Base-by-base conservation (phyloP, 2,329 filamentous ascomycete genomes). In the Verticillium longisporum region DNA sequence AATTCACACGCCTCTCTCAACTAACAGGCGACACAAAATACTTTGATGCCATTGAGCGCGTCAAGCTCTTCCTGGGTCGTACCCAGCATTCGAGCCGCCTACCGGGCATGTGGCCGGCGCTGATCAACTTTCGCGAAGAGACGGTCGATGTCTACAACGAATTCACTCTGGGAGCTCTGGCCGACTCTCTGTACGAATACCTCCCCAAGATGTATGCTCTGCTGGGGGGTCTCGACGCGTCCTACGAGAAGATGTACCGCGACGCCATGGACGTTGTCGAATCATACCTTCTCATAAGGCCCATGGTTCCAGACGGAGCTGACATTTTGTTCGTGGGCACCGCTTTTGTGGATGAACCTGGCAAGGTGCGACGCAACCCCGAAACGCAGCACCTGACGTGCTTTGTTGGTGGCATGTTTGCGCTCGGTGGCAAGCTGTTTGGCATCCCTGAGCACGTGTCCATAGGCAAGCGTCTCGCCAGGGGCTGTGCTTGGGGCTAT, bases 1-100 rank as follows among this genome's bases (percentile, higher is more conserved):
- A 93, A 67, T 87, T 92, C 71, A 90, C 88, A 11, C 81, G 88
- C 15, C 75, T 93, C 56, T 88, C 88, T 2, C 89, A 92, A 70
- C 74, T 93, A 61, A 92, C 90, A 0, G 86, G 85, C 34, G 81
- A 92, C 63, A 74, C 83, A n/a, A 91, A 89, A 67, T 93, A 91
- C 74, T 91, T 89, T 70, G 88, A 90, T 70, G 89, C 88, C 6
- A 80, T 89, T 62, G 83, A 86, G 34, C 80, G 83, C 6, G 84
- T 93, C 59, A 91, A 88, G 66, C 80, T 90, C 61, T 78, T 86
- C 18, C 82, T 93, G 63, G 81, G 88, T 62, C 74, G 78, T 4
- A 82, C 83, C 60, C 90, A 94, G 75, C 83, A 84, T 64, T 74
- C 80, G 15, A 92, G 89, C 0, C 78, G 75, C 15, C 72, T 93